A percentile compares a stretch with the other conserved stretches of the same genome.
Evolutionary conservation across 495 filamentous ascomycete species (phyloP).

Genomic region (Penicillium lagena): DNA sequence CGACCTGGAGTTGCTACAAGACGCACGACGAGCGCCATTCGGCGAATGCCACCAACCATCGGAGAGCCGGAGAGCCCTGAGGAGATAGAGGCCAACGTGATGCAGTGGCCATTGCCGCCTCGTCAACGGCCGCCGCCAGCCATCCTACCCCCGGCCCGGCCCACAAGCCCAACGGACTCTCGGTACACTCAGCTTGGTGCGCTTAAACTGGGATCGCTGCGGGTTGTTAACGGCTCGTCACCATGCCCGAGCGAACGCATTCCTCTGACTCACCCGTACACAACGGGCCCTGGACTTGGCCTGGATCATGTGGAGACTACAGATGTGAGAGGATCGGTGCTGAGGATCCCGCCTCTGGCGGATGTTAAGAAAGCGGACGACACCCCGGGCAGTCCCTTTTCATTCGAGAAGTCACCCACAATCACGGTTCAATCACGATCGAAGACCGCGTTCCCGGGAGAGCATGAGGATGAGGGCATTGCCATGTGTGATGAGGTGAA

Average conservation of each 20-base stretch:
- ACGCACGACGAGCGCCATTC: constrained; percentile 20
- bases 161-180: constrained; percentile 35
- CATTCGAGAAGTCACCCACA: constrained; percentile 30
- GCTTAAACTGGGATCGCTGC: constrained; percentile 41
- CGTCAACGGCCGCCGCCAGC: constrained; percentile 2
- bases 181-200: constrained; percentile 45
- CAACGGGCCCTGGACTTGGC: constrained; percentile 7
- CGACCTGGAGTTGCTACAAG: constrained; percentile 43
- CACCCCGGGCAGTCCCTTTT: constrained; percentile 29
- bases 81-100: constrained; percentile 1
- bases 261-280: constrained; percentile 9
- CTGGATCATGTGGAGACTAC: constrained; percentile 5
- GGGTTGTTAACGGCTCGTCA: constrained; percentile 44
- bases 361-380: constrained; percentile 19
- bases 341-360: constrained; percentile 14
- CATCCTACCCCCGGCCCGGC: constrained; percentile 9
- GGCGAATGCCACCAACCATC: constrained; percentile 19
- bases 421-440: constrained; percentile 1
- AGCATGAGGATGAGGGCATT: constrained; percentile 27
- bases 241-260: constrained; percentile 35
- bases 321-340: constrained; percentile 3
- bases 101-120: constrained; percentile 17
- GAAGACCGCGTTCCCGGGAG: constrained; percentile 6
- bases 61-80: constrained; percentile 13
- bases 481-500: constrained; percentile 16